phyloP scores from a whole-genome alignment of 306 rosid species.

The Coriaria nepalensis region DNA sequence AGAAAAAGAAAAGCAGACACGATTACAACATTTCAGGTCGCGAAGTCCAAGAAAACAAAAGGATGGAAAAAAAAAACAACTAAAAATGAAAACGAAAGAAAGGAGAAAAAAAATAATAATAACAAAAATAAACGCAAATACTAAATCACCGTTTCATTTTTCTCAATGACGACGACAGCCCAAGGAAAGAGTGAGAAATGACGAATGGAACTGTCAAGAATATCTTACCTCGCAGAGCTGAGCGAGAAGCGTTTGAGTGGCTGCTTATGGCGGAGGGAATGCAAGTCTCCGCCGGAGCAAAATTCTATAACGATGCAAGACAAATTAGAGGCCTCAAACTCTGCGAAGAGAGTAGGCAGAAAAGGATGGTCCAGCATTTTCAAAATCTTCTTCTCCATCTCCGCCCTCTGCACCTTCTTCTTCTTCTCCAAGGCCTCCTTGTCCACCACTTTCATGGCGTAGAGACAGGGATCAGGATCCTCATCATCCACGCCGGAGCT shows the following conservation, averaged over 20 bases:
- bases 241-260: constrained; percentile 65
- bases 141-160: too few species aligned
- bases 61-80: background rate
- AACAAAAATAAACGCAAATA: too few species aligned
- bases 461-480: constrained; percentile 15
- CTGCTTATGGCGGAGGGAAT: constrained; percentile 67
- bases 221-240: constrained; percentile 79
- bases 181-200: background rate
- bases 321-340: constrained; percentile 84
- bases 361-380: constrained; percentile 96
- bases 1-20: constrained; percentile 20
- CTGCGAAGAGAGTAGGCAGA: constrained; percentile 77
- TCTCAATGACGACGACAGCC: background rate
- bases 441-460: constrained; percentile 96
- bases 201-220: too few species aligned
- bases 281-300: constrained; percentile 87
- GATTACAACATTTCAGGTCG: constrained; percentile 21
- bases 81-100: constrained; percentile 1
- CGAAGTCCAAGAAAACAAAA: constrained; percentile 23
- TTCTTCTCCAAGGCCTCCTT: constrained; percentile 68
- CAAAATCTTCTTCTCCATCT: constrained; percentile 80
- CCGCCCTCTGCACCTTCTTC: constrained; percentile 74
- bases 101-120: too few species aligned
- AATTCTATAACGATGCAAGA: constrained; percentile 98
- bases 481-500: constrained; percentile 15